These are phyloP conservation scores for Zygosaccharomyces pseudobailii DNA, from an alignment of 1,139 yeast species.

Conservation along the genomic window DNA sequence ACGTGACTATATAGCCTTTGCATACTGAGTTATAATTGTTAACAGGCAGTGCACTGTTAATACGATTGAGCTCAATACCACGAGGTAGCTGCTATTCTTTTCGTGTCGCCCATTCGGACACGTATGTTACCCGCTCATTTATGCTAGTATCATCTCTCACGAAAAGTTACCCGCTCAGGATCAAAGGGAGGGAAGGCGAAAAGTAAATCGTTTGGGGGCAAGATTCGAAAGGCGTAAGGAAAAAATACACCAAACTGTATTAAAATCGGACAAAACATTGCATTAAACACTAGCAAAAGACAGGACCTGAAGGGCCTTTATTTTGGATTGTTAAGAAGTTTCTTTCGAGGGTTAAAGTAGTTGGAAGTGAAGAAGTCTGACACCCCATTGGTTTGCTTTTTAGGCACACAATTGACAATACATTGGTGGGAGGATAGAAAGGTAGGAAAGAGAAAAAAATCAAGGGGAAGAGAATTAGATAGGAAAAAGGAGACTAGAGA, in stretches of 20 bases:
- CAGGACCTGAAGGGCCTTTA: neutral
- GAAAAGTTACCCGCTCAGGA: neutral
- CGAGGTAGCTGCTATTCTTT: neutral
- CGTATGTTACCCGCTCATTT: neutral
- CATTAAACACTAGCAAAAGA: neutral
- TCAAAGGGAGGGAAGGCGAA: neutral
- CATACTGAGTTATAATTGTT: no score
- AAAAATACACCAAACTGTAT: neutral
- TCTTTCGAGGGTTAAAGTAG: neutral
- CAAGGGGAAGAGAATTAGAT: no score
- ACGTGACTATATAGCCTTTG: no score
- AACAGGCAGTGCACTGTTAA: no score
- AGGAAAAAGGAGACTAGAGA: neutral
- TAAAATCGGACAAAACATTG: neutral
- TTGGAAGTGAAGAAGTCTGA: neutral
- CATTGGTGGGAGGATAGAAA: neutral
- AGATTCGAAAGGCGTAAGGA: neutral
- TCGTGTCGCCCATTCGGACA: neutral
- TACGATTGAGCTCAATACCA: no score
- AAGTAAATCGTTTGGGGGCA: constrained; percentile 1
- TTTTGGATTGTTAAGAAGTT: neutral
- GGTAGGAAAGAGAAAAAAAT: no score
- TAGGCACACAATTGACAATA: neutral
- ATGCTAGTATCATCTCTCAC: neutral
- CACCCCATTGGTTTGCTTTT: neutral